Conservation (phyloP, 768 basidiomycete species). For the Panaeolus papilionaceus region DNA sequence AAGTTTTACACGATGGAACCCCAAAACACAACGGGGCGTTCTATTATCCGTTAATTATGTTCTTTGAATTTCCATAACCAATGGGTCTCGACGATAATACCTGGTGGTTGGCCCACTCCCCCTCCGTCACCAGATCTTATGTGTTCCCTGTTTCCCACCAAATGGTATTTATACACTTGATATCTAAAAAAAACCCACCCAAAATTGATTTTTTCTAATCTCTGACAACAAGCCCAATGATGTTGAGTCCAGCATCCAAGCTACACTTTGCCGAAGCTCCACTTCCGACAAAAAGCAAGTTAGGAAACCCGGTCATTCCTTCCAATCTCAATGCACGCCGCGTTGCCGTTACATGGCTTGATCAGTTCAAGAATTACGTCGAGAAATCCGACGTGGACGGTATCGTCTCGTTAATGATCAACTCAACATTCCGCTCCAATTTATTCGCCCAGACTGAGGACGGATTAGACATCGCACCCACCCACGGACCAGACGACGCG, state of each 20-base stretch:
- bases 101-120: too few species aligned
- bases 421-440: constrained; percentile 33
- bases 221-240: too few species aligned
- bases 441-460: constrained; percentile 22
- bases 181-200: too few species aligned
- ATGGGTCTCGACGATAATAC: too few species aligned
- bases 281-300: constrained; percentile 37
- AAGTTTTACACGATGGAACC: too few species aligned
- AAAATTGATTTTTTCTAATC: too few species aligned
- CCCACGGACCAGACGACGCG: constrained; percentile 19
- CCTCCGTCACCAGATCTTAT: too few species aligned
- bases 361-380: constrained; percentile 40
- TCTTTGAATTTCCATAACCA: too few species aligned
- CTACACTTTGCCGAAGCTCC: constrained; percentile 31
- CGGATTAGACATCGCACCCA: constrained; percentile 18
- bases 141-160: too few species aligned
- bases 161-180: too few species aligned
- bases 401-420: constrained; percentile 41
- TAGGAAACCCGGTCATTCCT: constrained; percentile 33
- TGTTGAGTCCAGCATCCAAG: neutral
- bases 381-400: constrained; percentile 40
- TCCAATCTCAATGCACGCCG: constrained; percentile 40
- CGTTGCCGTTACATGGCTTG: constrained; percentile 48
- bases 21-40: too few species aligned
- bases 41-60: too few species aligned